Evolutionary conservation across 2,329 filamentous ascomycete species (phyloP), one percentile per base, ranked within the genome.

Genomic region (Lasiodiplodia sp.): DNA sequence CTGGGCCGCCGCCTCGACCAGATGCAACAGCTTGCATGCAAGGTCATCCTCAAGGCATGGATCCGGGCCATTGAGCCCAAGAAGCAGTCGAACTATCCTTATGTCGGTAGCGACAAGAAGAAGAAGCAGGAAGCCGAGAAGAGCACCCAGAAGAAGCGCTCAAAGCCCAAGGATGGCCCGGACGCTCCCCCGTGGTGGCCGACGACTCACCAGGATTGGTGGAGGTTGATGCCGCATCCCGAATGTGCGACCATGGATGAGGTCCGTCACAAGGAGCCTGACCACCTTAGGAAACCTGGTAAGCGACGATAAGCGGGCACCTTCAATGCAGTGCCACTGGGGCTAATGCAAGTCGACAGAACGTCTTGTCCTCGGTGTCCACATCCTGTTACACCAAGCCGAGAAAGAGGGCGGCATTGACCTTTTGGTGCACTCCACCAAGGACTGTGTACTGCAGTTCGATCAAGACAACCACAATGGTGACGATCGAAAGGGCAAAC

Each of bases 51-150:
- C 40, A 94, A 93, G 76, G 89, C 87, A 12, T 93, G 91, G 87
- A 89, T 94, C 69, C 92, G 92, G 75, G 84, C 88, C 1, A 87
- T 93, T 2, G 90, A 92, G 73, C 91, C 91, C 0, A 92, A 91
- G 79, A 94, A 94, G 78, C 91, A 93, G 77, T 90, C 90, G 0
- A 90, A 87, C 21, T 88, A 91, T 72, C 91, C 91, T 0, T 94
- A 94, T 74, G 91, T 89, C 1, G 84, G 85, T n/a, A 87, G 85
- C 38, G 86, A 90, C 56, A 85, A 85, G 38, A 88, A 87, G 72
- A 86, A 86, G 1, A 68, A 64, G 57, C 34, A 56, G 14, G 51
- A 58, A 14, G 52, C 38, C 34, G 44, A 63, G 49, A 63, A 55
- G 25, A 64, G 21, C 40, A 7, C n/a, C 18, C 31, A 40, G 51